Evolutionary conservation across 1,284 basidiomycete species (phyloP).

Genomic region (Fomitopsis betulina): DNA sequence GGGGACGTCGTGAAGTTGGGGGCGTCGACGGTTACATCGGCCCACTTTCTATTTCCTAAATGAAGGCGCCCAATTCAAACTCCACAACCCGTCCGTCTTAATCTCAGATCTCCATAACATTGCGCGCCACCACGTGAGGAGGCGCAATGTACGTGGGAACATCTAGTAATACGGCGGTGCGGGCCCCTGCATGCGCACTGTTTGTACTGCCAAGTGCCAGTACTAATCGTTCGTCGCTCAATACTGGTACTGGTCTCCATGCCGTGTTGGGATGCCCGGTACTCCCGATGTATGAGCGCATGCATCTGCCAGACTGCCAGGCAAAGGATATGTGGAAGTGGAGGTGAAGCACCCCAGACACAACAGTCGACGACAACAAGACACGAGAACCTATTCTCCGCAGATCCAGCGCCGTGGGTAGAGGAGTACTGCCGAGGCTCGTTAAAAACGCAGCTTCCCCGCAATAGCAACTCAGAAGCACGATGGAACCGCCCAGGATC

Average conservation of each 20-base stretch:
- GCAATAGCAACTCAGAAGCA: neutral
- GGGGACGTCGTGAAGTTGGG: neutral
- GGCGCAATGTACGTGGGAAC: too few species aligned
- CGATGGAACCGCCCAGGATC: neutral
- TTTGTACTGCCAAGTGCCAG: too few species aligned
- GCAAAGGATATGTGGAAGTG: too few species aligned
- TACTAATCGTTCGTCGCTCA: too few species aligned
- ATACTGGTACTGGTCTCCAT: too few species aligned
- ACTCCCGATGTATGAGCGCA: too few species aligned
- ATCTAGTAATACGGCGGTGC: too few species aligned
- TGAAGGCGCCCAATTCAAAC: slow-evolving; percentile 1
- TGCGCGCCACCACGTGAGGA: neutral
- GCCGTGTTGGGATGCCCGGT: too few species aligned
- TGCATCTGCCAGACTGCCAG: too few species aligned
- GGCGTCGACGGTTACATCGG: slow-evolving; percentile 1
- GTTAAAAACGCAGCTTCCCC: neutral
- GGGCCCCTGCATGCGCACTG: too few species aligned
- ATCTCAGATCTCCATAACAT: slow-evolving; percentile 1
- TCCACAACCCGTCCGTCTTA: slow-evolving; percentile 1
- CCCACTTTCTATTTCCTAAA: slow-evolving; percentile 8
- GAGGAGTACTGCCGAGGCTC: neutral
- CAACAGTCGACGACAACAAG: neutral
- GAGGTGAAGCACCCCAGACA: neutral
- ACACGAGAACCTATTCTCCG: neutral
- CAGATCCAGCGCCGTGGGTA: neutral